Evolutionary conservation across 2,329 filamentous ascomycete genomes (phyloP).

Genomic region (Paracoccidioides lutzii): DNA sequence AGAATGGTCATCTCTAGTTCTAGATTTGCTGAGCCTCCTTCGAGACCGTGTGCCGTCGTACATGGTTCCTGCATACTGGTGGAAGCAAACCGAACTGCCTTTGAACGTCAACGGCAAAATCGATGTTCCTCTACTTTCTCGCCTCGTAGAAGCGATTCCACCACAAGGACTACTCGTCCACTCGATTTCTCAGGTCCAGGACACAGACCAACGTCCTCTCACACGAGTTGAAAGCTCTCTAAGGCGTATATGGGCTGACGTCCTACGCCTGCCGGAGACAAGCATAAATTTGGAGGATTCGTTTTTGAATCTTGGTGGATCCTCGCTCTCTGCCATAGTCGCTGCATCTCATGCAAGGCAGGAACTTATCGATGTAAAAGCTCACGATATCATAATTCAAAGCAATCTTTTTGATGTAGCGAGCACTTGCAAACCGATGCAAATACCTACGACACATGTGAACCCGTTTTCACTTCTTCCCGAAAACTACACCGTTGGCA

Average conservation of each 20-base stretch:
- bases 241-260: background rate
- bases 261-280: slow-evolving; percentile 4
- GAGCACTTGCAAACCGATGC: background rate
- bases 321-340: slow-evolving; percentile 8
- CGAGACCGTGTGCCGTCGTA: slow-evolving; percentile 27
- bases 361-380: slow-evolving; percentile 2
- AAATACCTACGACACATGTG: background rate
- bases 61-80: slow-evolving; percentile 34
- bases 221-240: background rate
- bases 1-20: background rate
- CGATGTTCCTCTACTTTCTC: background rate
- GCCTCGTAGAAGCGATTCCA: background rate
- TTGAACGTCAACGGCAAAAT: background rate
- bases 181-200: background rate
- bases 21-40: slow-evolving; percentile 1
- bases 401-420: background rate
- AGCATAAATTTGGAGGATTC: slow-evolving; percentile 3
- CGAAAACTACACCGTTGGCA: background rate
- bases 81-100: slow-evolving; percentile 15
- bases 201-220: background rate
- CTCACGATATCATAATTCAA: slow-evolving; percentile 6
- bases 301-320: slow-evolving; percentile 9
- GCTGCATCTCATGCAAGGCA: slow-evolving; percentile 5
- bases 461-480: background rate
- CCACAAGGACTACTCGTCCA: background rate